Evolutionary conservation across 2,329 filamentous ascomycete genomes (phyloP).

Genomic region (Daldinia eschscholtzii): DNA sequence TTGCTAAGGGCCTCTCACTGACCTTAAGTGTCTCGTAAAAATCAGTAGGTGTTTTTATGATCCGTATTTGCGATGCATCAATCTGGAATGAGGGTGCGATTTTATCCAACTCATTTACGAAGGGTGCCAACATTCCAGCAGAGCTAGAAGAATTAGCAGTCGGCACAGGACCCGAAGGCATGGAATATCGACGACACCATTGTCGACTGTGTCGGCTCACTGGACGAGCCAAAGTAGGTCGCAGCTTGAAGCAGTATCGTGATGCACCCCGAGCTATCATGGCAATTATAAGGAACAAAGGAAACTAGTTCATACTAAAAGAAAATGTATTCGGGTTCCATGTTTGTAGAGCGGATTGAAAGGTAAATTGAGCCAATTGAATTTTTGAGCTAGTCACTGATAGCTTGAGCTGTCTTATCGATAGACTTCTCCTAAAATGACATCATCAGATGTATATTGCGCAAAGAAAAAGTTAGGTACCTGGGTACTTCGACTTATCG

Average conservation of each 20-base stretch:
- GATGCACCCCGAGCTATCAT: slow-evolving; percentile 51
- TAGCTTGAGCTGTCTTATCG: slow-evolving; percentile 4
- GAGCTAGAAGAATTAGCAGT: slow-evolving; percentile 49
- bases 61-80: slow-evolving; percentile 80
- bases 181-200: slow-evolving; percentile 59
- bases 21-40: slow-evolving; percentile 96
- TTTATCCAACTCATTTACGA: slow-evolving; percentile 81
- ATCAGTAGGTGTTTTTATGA: slow-evolving; percentile 83
- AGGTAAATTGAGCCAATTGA: slow-evolving; percentile 4
- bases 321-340: background rate
- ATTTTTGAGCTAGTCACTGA: slow-evolving; percentile 14
- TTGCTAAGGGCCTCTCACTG: slow-evolving; percentile 18
- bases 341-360: background rate
- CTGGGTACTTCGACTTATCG: background rate
- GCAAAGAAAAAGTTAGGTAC: background rate
- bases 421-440: slow-evolving; percentile 14
- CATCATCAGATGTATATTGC: slow-evolving; percentile 4
- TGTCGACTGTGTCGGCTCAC: slow-evolving; percentile 46
- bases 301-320: slow-evolving; percentile 7
- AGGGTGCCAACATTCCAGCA: slow-evolving; percentile 63
- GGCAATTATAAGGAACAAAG: slow-evolving; percentile 13
- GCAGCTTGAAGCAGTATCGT: slow-evolving; percentile 49
- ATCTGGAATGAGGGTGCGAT: slow-evolving; percentile 93
- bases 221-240: slow-evolving; percentile 44
- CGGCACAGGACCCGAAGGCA: slow-evolving; percentile 49